Conservation (phyloP, 2,329 filamentous ascomycete genomes). For the Chrysoporthe austroafricana region DNA sequence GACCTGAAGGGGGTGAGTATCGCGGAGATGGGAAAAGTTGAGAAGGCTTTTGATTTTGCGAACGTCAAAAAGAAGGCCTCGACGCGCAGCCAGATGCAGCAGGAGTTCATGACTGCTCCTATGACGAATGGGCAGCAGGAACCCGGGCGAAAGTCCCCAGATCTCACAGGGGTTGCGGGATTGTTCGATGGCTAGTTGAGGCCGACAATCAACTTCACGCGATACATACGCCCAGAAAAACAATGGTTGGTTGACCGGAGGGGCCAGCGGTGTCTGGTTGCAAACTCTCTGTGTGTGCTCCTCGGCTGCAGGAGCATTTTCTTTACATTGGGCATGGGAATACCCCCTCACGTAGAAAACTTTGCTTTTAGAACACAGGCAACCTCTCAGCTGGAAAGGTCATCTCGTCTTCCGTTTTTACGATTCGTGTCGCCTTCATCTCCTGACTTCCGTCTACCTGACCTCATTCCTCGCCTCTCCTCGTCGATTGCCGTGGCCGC, state of each 20-base stretch:
- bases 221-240: not conserved
- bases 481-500: not conserved
- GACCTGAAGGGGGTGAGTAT: conserved; percentile 89
- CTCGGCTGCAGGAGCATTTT: conserved; percentile 4
- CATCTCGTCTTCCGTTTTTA: not conserved
- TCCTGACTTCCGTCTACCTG: not conserved
- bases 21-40: conserved; percentile 87
- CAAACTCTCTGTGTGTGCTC: not conserved
- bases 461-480: not conserved
- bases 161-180: conserved; percentile 60
- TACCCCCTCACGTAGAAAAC: conserved; percentile 4
- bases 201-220: not conserved
- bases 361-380: conserved; percentile 2
- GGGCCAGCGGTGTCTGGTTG: not conserved
- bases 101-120: conserved; percentile 66
- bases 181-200: conserved; percentile 44
- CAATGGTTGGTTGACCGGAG: not conserved
- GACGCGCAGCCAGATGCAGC: conserved; percentile 62
- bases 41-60: conserved; percentile 47
- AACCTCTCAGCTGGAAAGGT: not conserved
- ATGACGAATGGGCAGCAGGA: conserved; percentile 36
- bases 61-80: conserved; percentile 26
- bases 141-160: conserved; percentile 43
- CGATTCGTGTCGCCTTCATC: not conserved
- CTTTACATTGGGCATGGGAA: conserved; percentile 1